phyloP scores from a whole-genome alignment of 495 filamentous ascomycete species.

The Aspergillus egyptiacus region DNA sequence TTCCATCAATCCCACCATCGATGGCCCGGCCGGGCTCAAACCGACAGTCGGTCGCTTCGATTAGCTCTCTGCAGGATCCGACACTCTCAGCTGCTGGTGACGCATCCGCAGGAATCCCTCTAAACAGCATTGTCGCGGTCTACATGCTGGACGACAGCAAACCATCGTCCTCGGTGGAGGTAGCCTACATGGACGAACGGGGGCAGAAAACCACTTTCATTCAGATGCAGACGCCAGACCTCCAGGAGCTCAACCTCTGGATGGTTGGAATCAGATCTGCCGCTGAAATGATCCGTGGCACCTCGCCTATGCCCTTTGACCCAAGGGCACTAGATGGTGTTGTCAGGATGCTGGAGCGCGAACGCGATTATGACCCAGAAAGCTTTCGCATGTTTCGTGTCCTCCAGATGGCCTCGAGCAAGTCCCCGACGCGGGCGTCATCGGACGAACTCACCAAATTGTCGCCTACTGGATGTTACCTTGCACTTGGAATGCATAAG shows the following conservation, averaged over 20 bases:
- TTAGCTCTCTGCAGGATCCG: slow-evolving; percentile 57
- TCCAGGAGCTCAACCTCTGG: slow-evolving; percentile 70
- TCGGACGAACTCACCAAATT: slow-evolving; percentile 74
- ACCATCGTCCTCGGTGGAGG: slow-evolving; percentile 73
- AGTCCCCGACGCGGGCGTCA: slow-evolving; percentile 54
- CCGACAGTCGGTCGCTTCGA: slow-evolving; percentile 53
- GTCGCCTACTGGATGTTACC: slow-evolving; percentile 68
- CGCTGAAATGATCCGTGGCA: slow-evolving; percentile 49
- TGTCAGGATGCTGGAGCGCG: slow-evolving; percentile 57
- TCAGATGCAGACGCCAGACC: slow-evolving; percentile 66
- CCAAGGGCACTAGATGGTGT: slow-evolving; percentile 58
- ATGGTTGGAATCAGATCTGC: slow-evolving; percentile 60
- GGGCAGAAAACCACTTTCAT: slow-evolving; percentile 52
- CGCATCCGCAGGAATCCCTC: slow-evolving; percentile 49
- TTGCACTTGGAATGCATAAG: slow-evolving; percentile 78
- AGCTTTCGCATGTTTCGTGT: slow-evolving; percentile 79
- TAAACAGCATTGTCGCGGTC: slow-evolving; percentile 69
- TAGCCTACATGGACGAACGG: slow-evolving; percentile 70
- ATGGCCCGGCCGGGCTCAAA: slow-evolving; percentile 34
- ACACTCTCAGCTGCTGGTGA: slow-evolving; percentile 48
- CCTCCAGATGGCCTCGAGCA: slow-evolving; percentile 62
- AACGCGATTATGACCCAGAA: slow-evolving; percentile 62
- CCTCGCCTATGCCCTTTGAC: slow-evolving; percentile 51
- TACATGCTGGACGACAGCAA: slow-evolving; percentile 74
- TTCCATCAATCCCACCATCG: slow-evolving; percentile 47